Conservation (phyloP, 1,284 basidiomycete genomes). For the Apiotrichum brassicae region DNA sequence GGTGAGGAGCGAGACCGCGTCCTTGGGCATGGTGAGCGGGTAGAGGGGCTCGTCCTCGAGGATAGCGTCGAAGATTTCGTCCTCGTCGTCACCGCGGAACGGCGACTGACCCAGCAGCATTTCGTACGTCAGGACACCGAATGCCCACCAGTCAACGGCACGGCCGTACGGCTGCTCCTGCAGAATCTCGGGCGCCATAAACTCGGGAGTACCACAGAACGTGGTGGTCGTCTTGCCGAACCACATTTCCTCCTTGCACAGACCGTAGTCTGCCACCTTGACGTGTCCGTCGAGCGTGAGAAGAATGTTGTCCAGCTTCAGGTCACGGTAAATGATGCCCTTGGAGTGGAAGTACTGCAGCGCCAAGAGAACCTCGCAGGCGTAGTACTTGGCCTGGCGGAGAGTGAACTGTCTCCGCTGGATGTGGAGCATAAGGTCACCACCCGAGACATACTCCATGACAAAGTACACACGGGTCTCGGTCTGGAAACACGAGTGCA, state of each 20-base stretch:
- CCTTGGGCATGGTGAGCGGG: constrained; percentile 99
- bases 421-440: constrained; percentile 75
- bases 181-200: constrained; percentile 99
- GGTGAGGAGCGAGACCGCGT: constrained; percentile 81
- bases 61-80: constrained; percentile 99
- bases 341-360: constrained; percentile 98
- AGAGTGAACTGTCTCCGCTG: constrained; percentile 74
- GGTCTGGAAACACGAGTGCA: constrained; percentile 99
- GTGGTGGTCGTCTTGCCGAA: constrained; percentile 94
- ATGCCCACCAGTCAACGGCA: constrained; percentile 99
- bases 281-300: constrained; percentile 96
- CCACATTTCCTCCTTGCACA: constrained; percentile 99
- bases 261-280: constrained; percentile 97
- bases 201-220: constrained; percentile 99
- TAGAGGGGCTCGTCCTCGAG: constrained; percentile 97
- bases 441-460: constrained; percentile 71
- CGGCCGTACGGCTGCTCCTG: constrained; percentile 96
- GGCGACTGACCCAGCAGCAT: constrained; percentile 99
- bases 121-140: constrained; percentile 96
- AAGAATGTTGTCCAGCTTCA: constrained; percentile 98
- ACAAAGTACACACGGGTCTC: constrained; percentile 90
- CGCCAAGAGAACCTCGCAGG: constrained; percentile 93
- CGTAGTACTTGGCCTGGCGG: constrained; percentile 92
- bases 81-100: constrained; percentile 98
- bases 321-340: constrained; percentile 88